Evolutionary conservation across 495 filamentous ascomycete genomes (phyloP), one percentile per base, ranked within the genome.

Genomic region (Hamigera avellanea): DNA sequence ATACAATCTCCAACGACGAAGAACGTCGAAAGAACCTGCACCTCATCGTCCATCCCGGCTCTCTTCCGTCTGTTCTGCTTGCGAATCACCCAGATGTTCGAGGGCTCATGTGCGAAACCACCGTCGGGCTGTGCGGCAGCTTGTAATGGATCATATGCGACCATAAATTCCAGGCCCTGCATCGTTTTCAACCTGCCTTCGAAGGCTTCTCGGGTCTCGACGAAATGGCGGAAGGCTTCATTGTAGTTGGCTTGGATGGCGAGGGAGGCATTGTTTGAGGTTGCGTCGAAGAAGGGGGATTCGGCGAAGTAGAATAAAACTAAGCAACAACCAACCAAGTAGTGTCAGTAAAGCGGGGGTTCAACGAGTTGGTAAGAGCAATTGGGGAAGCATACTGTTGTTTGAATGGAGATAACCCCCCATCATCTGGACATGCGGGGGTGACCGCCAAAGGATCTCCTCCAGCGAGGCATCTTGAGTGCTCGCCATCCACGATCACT

Each of bases 281-380:
- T 86, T 16, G 62, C 66, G 50, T 98, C 91, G 57, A 83, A 96
- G 67, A 95, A 98, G 0, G 86, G 85, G 2, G 86, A 94, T 43
- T 81, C 61, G 33, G 77, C 73, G 54, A 98, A 95, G 58, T 98
- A 98, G 59, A 79, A 86, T 33, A 93, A 80, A 19, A 95, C 78
- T 67, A 31, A 10, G 27, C n/a, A 32, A 21, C 8, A 12, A 5
- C 21, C 14, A 19, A n/a, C 7, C 16, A 9, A 21, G n/a, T 2
- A 13, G 6, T 32, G 21, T 23, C 21, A 4, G 21, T 23, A 23
- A 23, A 4, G 9, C 21, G 9, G 4, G 9, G 21, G 9, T 9
- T 23, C 21, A 23, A 5, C 4, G 4, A 23, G 21, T 5, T 5
- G 9, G 21, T 23, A 23, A 9, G 4, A 23, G 9, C 9, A 23